These are phyloP conservation scores for Cytospora piceae DNA, from an alignment of 2,329 filamentous ascomycete species.

Conservation along the genomic window DNA sequence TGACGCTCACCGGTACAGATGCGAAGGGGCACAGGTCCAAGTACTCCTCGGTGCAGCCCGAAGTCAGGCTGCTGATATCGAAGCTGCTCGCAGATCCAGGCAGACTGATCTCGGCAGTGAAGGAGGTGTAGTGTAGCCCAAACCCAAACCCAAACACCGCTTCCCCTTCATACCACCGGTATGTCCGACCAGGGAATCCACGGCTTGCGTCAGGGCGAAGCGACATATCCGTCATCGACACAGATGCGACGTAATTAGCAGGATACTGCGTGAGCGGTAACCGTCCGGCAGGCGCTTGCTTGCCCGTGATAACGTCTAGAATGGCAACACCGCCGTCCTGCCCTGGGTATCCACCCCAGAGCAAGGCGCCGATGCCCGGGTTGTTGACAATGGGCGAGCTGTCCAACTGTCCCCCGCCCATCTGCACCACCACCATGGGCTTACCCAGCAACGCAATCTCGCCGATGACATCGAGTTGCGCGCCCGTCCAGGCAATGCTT, in stretches of 20 bases:
- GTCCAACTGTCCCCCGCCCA: conserved; percentile 56
- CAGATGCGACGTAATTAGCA: conserved; percentile 50
- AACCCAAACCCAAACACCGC: conserved; percentile 57
- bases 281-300: conserved; percentile 54
- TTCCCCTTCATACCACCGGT: conserved; percentile 59
- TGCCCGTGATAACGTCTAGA: conserved; percentile 57
- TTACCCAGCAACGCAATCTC: conserved; percentile 50
- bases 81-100: conserved; percentile 32
- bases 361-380: conserved; percentile 51
- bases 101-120: conserved; percentile 39
- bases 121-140: conserved; percentile 63
- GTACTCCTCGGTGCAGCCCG: conserved; percentile 41
- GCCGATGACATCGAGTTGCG: conserved; percentile 55
- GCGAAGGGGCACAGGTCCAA: conserved; percentile 48
- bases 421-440: conserved; percentile 54
- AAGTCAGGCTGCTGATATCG: conserved; percentile 43
- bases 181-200: conserved; percentile 55
- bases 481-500: conserved; percentile 54
- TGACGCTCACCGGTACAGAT: conserved; percentile 47
- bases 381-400: conserved; percentile 52
- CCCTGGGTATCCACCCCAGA: conserved; percentile 64
- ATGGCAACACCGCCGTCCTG: conserved; percentile 61
- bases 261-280: conserved; percentile 62
- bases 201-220: conserved; percentile 47
- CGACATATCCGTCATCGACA: conserved; percentile 60